These are phyloP conservation scores for Filobasidium wieringae DNA, from an alignment of 768 basidiomycete species.

Conservation along the genomic window DNA sequence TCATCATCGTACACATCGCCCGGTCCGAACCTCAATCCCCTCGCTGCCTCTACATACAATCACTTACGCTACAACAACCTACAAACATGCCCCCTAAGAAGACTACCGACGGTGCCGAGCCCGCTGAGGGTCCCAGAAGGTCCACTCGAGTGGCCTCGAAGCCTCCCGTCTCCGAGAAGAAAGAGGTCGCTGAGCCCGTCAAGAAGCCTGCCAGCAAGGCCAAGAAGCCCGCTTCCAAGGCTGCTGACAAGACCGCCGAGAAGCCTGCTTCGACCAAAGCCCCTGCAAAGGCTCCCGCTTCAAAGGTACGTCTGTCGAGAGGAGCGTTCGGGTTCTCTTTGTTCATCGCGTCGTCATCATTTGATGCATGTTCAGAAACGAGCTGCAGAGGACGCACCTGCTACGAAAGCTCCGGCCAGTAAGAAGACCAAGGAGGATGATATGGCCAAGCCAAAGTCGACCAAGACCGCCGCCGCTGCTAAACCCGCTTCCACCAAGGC, in stretches of 20 bases:
- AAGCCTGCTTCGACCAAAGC: not conserved
- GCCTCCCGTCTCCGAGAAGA: not conserved
- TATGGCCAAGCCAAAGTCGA: conserved; percentile 8
- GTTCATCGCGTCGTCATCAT: not conserved
- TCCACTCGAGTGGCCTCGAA: conserved; percentile 8
- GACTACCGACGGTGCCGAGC: conserved; percentile 1
- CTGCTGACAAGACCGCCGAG: conserved; percentile 15
- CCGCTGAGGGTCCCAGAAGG: conserved; percentile 6
- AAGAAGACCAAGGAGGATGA: conserved; percentile 11
- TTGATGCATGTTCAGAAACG: conserved; percentile 14
- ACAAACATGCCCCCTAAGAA: conserved; percentile 14
- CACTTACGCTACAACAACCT: not conserved
- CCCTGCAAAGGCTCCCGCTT: conserved; percentile 9
- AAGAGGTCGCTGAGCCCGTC: not conserved
- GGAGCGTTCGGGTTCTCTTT: not conserved
- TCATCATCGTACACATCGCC: no score
- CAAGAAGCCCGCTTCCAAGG: conserved; percentile 15
- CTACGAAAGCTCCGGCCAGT: conserved; percentile 11
- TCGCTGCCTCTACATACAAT: no score
- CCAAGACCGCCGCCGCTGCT: conserved; percentile 9
- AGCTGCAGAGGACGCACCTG: conserved; percentile 11
- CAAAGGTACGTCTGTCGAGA: conserved; percentile 16
- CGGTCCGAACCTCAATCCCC: no score
- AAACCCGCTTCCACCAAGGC: conserved; percentile 17
- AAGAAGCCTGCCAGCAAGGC: conserved; percentile 4